Evolutionary conservation across 2,329 filamentous ascomycete species (phyloP).

Genomic region (Aspergillus spinulosporus): DNA sequence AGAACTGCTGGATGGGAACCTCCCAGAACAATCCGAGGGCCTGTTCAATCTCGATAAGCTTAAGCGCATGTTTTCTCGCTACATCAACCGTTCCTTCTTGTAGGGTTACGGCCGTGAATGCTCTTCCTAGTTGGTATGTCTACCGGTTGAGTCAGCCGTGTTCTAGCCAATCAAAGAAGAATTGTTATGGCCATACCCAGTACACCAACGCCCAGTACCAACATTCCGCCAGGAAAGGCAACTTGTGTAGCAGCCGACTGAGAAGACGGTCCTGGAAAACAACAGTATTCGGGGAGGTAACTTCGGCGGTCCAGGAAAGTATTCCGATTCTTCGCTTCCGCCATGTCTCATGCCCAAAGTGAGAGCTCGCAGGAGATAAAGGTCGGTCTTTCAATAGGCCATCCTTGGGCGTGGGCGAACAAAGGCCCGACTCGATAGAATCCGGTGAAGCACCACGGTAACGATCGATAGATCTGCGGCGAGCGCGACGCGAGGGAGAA

Average conservation of each 20-base stretch:
- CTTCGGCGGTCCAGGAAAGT: slow-evolving; percentile 47
- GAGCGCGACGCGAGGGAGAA: slow-evolving; percentile 18
- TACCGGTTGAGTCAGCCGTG: slow-evolving; percentile 33
- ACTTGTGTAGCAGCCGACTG: slow-evolving; percentile 64
- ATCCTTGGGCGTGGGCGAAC: slow-evolving; percentile 39
- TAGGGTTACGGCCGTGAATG: slow-evolving; percentile 69
- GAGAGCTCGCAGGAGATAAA: slow-evolving; percentile 43
- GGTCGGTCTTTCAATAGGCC: slow-evolving; percentile 34
- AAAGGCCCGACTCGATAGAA: slow-evolving; percentile 43
- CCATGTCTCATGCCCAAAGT: slow-evolving; percentile 51
- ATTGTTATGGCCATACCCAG: slow-evolving; percentile 58
- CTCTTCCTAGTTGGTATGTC: slow-evolving; percentile 74
- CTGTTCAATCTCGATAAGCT: slow-evolving; percentile 67
- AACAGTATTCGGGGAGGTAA: slow-evolving; percentile 63
- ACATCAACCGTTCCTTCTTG: slow-evolving; percentile 67
- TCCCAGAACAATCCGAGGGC: slow-evolving; percentile 66
- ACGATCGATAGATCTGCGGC: slow-evolving; percentile 23
- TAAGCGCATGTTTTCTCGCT: slow-evolving; percentile 67
- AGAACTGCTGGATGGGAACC: slow-evolving; percentile 59
- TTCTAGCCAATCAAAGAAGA: neutral
- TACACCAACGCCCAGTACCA: slow-evolving; percentile 79
- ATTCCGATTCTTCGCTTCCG: slow-evolving; percentile 51
- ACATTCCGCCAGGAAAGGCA: slow-evolving; percentile 71
- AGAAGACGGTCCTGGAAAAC: slow-evolving; percentile 61
- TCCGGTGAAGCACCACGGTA: slow-evolving; percentile 36